Percentiles rank a stretch among this genome's conserved stretches.
These are phyloP conservation scores for Cyamopsis tetragonoloba DNA, from an alignment of 306 rosid genomes.

Conservation along the genomic window DNA sequence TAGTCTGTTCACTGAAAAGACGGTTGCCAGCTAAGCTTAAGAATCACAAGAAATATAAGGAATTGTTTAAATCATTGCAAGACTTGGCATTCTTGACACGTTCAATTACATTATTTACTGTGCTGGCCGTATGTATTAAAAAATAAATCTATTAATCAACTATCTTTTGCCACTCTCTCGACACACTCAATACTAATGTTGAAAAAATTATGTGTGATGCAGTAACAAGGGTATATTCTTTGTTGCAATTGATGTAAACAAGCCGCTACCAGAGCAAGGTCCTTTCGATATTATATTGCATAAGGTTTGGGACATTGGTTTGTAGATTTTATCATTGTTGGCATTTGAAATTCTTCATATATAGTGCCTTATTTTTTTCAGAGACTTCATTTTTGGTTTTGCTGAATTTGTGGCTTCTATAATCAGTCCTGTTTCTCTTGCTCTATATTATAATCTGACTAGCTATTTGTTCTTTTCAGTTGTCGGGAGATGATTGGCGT, in stretches of 20 bases:
- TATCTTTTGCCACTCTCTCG: not conserved
- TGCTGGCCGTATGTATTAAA: not conserved
- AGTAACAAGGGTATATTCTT: slow-evolving; percentile 48
- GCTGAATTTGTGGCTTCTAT: not conserved
- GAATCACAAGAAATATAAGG: not conserved
- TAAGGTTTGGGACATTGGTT: slow-evolving; percentile 35
- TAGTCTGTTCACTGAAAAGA: not conserved
- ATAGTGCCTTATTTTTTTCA: not conserved
- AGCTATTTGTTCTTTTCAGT: slow-evolving; percentile 35
- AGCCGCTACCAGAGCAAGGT: slow-evolving; percentile 47
- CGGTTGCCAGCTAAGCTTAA: slow-evolving; percentile 16
- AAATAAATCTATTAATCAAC: not conserved
- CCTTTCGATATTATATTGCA: slow-evolving; percentile 48
- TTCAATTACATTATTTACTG: too few relatives aligned
- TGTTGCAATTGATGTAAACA: slow-evolving; percentile 44
- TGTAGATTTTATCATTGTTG: not conserved
- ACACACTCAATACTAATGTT: not conserved
- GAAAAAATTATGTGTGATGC: slow-evolving; percentile 21
- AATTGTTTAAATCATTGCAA: too few relatives aligned
- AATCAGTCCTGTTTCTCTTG: slow-evolving; percentile 5
- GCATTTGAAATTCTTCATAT: slow-evolving; percentile 1
- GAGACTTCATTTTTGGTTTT: not conserved
- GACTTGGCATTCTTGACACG: too few relatives aligned
- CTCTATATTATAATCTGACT: slow-evolving; percentile 25
- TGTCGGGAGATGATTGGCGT: slow-evolving; percentile 43